These are phyloP conservation scores for Magnolia changhungtana DNA, from an alignment of 164 flowering plant species.

Conservation along the genomic window DNA sequence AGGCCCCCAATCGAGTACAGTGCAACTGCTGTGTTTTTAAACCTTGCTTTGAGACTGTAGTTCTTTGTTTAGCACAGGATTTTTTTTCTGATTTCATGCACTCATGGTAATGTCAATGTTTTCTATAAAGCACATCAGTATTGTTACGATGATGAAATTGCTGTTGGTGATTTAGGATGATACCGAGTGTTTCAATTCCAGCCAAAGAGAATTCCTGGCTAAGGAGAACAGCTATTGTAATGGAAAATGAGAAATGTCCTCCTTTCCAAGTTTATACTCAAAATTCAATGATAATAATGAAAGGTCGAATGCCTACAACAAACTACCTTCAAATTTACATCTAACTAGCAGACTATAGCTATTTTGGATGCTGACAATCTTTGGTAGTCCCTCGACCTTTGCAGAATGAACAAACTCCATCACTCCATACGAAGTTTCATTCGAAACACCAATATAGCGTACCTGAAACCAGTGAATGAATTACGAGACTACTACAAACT, in stretches of 20 bases:
- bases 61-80: neutral
- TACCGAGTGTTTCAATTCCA: neutral
- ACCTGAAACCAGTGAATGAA: constrained; percentile 42
- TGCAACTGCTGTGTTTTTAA: neutral
- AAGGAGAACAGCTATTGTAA: no score
- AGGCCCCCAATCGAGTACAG: neutral
- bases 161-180: neutral
- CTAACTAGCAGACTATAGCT: constrained; percentile 72
- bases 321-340: constrained; percentile 67
- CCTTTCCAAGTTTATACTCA: no score
- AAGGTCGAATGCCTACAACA: neutral
- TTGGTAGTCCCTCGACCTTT: constrained; percentile 76
- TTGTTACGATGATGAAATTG: neutral
- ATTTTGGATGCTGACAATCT: constrained; percentile 94
- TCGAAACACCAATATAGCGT: constrained; percentile 88
- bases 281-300: neutral
- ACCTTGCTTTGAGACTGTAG: neutral
- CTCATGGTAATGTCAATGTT: neutral
- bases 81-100: neutral
- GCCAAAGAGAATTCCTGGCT: no score
- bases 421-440: constrained; percentile 95
- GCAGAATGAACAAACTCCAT: constrained; percentile 97
- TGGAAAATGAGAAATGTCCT: no score
- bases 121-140: neutral
- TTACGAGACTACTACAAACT: neutral